Conservation (phyloP, 257 asterid genomes). For the Lantana camara region DNA sequence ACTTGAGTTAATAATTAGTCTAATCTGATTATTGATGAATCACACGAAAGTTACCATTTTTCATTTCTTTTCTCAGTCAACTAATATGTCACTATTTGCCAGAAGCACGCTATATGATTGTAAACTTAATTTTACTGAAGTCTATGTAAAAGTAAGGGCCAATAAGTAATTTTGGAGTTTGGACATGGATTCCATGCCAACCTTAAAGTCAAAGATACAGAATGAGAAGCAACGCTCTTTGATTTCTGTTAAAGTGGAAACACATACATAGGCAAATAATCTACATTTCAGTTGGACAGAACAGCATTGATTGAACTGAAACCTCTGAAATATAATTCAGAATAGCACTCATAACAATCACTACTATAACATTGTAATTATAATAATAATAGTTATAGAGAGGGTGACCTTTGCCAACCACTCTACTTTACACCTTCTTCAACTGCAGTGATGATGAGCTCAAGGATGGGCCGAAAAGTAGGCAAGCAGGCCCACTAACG, state of each 20-base stretch:
- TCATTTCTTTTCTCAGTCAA: not conserved
- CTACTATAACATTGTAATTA: not conserved
- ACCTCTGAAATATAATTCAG: conserved; percentile 10
- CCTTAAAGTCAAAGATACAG: not conserved
- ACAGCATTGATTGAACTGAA: not conserved
- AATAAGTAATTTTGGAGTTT: not conserved
- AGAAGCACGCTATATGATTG: not conserved
- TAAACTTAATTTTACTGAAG: no score
- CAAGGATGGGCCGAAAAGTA: conserved; percentile 71
- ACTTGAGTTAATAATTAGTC: no score
- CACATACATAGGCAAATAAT: not conserved
- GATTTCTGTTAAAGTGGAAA: not conserved
- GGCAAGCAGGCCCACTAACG: conserved; percentile 73
- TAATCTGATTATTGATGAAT: no score
- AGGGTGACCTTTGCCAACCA: conserved; percentile 87
- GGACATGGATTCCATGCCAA: not conserved
- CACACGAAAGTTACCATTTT: no score
- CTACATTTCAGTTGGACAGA: not conserved
- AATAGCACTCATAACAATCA: not conserved
- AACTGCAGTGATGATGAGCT: not conserved
- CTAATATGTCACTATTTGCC: not conserved
- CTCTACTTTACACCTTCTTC: conserved; percentile 24
- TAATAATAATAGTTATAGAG: conserved; percentile 25
- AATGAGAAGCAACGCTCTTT: not conserved
- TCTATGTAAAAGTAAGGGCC: not conserved